phyloP scores from a whole-genome alignment of 495 filamentous ascomycete genomes.

The Penicillium taxi region DNA sequence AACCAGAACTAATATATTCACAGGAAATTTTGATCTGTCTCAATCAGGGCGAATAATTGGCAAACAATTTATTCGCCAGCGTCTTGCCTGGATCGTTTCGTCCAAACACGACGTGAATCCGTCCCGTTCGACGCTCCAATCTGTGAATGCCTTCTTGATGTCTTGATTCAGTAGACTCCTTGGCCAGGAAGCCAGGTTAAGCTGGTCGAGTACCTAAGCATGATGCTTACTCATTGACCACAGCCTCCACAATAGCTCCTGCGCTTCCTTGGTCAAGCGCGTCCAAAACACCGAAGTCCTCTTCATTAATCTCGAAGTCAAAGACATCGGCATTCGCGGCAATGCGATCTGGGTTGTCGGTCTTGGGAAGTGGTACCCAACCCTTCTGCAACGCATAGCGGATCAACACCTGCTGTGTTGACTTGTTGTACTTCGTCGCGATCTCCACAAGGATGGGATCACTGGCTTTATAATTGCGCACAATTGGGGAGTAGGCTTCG shows the following conservation, averaged over 20 bases:
- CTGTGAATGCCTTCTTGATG: slow-evolving; percentile 85
- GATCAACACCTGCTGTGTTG: slow-evolving; percentile 47
- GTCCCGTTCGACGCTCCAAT: slow-evolving; percentile 70
- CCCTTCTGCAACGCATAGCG: slow-evolving; percentile 57
- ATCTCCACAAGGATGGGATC: slow-evolving; percentile 46
- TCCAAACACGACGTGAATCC: slow-evolving; percentile 70
- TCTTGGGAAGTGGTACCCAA: slow-evolving; percentile 70
- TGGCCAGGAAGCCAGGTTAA: background rate
- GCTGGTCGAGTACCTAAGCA: background rate
- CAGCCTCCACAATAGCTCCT: slow-evolving; percentile 47
- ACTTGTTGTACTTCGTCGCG: slow-evolving; percentile 45
- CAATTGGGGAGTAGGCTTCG: slow-evolving; percentile 60
- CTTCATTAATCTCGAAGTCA: slow-evolving; percentile 52
- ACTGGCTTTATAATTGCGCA: slow-evolving; percentile 52
- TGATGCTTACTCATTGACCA: slow-evolving; percentile 34
- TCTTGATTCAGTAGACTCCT: slow-evolving; percentile 16
- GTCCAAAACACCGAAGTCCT: slow-evolving; percentile 58
- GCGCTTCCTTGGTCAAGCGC: slow-evolving; percentile 54
- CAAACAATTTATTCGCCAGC: slow-evolving; percentile 69
- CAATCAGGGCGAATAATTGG: slow-evolving; percentile 38
- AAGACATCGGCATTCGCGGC: slow-evolving; percentile 58
- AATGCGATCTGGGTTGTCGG: slow-evolving; percentile 53
- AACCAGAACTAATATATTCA: slow-evolving; percentile 7
- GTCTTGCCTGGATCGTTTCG: slow-evolving; percentile 69
- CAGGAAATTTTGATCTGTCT: slow-evolving; percentile 27